Conservation (phyloP, 768 basidiomycete genomes). For the Lactarius hatsudake region DNA sequence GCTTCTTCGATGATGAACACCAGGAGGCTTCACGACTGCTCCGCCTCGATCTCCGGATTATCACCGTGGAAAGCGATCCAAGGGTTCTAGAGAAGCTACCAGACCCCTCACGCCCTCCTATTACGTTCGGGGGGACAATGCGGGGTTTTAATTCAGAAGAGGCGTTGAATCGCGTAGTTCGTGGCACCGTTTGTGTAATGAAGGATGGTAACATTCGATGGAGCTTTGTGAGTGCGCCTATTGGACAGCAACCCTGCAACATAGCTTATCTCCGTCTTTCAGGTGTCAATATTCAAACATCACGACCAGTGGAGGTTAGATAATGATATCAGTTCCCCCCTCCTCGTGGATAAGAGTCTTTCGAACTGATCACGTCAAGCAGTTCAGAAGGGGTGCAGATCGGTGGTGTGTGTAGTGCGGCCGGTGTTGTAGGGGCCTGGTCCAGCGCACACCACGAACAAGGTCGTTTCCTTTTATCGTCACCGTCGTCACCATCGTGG, state of each 20-base stretch:
- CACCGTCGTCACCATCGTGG: conserved; percentile 6
- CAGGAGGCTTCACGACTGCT: conserved; percentile 66
- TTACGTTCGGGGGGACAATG: conserved; percentile 34
- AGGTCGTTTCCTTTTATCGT: conserved; percentile 40
- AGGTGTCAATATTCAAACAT: conserved; percentile 55
- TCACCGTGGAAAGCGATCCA: conserved; percentile 32
- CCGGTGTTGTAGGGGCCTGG: conserved; percentile 69
- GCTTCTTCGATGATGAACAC: conserved; percentile 57
- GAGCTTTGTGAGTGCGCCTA: conserved; percentile 49
- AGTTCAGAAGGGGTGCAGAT: conserved; percentile 70
- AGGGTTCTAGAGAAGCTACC: conserved; percentile 21
- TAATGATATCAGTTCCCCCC: not conserved
- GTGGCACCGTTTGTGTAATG: conserved; percentile 38
- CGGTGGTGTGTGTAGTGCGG: conserved; percentile 61
- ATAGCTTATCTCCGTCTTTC: conserved; percentile 7
- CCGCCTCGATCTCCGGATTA: conserved; percentile 51
- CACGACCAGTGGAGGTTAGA: conserved; percentile 59
- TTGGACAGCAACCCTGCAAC: not conserved
- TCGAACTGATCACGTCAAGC: conserved; percentile 15
- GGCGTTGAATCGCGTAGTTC: conserved; percentile 31
- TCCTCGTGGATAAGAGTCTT: not conserved
- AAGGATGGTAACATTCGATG: conserved; percentile 37
- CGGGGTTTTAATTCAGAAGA: conserved; percentile 31
- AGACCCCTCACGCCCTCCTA: conserved; percentile 32
- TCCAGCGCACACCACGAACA: conserved; percentile 53